phyloP scores from a whole-genome alignment of 78 protist species.

The Isochrysis galbana region DNA sequence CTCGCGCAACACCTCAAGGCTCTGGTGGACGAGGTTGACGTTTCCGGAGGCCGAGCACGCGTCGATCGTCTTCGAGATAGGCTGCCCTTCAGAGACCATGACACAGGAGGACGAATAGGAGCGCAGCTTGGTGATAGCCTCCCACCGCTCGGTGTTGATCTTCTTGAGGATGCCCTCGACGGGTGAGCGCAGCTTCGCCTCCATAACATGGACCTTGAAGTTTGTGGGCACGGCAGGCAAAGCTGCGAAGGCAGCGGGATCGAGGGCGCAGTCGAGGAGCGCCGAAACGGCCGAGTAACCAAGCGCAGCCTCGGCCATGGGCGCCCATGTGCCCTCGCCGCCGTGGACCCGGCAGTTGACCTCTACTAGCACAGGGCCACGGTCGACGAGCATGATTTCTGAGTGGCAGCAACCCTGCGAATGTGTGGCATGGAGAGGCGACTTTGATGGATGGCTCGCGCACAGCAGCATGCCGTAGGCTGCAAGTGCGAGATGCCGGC shows the following conservation, averaged over 20 bases:
- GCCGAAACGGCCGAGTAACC: slow-evolving; percentile 12
- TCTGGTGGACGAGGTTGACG: neutral
- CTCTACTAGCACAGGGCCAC: slow-evolving; percentile 3
- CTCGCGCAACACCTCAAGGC: neutral
- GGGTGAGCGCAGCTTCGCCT: slow-evolving; percentile 23
- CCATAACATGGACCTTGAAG: neutral
- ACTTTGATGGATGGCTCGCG: too few species aligned
- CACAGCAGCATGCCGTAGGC: too few species aligned
- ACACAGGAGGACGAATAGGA: neutral
- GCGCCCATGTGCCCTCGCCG: slow-evolving; percentile 24
- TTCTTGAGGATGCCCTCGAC: neutral
- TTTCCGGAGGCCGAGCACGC: neutral
- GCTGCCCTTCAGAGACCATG: neutral
- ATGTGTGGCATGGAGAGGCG: too few species aligned
- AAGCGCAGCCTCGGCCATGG: neutral
- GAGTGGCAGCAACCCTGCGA: neutral
- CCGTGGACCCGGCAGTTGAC: slow-evolving; percentile 18
- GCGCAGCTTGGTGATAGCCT: neutral
- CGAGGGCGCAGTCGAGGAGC: neutral
- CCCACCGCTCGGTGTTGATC: neutral
- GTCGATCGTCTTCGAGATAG: neutral
- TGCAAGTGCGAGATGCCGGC: too few species aligned
- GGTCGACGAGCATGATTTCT: neutral
- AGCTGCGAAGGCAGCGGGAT: neutral
- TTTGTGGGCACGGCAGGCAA: neutral